Base-by-base conservation (phyloP, 1,139 yeast species). In the Geotrichum fermentans region DNA sequence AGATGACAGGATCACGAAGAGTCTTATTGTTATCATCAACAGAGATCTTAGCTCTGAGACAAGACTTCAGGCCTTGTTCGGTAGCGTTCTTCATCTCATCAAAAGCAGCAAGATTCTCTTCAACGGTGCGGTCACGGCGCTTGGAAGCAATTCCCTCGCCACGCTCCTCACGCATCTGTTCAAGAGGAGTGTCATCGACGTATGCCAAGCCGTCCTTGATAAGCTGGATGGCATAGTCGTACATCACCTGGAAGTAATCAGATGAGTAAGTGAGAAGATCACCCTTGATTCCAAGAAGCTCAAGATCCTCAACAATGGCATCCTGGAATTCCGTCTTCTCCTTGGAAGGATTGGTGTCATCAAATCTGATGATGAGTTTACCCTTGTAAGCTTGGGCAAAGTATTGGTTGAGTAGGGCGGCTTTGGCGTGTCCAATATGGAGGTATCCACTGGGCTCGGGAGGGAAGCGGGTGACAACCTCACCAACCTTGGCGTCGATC, bases 391-490 rank as follows among this genome's bases (percentile, higher is more conserved):
- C 83, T 61, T 86, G 83, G 49, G 98, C 97, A 72, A 90, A 90
- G 73, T 88, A 90, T 72, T 90, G 94, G 74, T 92, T 92, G 65
- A 92, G 78, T 55, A 92, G 75, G 49, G 97, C 97, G 50, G 97
- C 97, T 72, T 92, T 92, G 56, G 96, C 97, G 66, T 92, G 98
- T 61, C 98, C 97, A 71, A 83, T 92, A 78, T 83, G 92, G 68
- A 92, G 77, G 71, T 88, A 90, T 74, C 97, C 97, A 72, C 95
- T 85, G 48, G 84, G 84, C 68, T 79, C 84, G 56, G 95, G 95
- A 58, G 97, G 97, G 81, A 92, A 92, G 73, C 98, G 85, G 49
- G 97, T 92, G 50, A 92, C 97, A 52, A 92, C 97, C 69, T 89
- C 75, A 56, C 98, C 98, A 56, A 84, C 81, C 62, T 78, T 80